A percentile compares a stretch with the other conserved stretches of the same genome.
Conservation (phyloP, 192 early-diverging fungal species). For the Martensiomyces pterosporus region DNA sequence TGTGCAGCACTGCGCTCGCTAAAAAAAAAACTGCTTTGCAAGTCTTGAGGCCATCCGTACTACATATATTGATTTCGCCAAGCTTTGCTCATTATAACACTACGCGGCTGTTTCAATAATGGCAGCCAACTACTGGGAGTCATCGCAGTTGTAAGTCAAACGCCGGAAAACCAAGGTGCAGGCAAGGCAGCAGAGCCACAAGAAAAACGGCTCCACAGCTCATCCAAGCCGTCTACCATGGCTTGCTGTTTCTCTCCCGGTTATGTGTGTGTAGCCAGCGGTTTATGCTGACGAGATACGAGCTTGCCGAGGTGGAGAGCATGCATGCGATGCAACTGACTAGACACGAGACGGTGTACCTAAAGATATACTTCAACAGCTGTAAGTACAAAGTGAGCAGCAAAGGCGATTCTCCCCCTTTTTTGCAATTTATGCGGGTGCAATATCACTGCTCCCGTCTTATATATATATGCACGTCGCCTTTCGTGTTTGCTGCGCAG, state of each 20-base stretch:
- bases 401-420: not conserved
- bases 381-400: constrained; percentile 20
- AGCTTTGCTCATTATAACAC: not conserved
- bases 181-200: not conserved
- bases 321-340: constrained; percentile 24
- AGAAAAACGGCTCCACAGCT: not conserved
- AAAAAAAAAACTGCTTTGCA: not conserved
- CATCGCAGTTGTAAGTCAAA: constrained; percentile 41
- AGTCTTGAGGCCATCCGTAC: no score
- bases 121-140: constrained; percentile 51
- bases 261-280: constrained; percentile 46
- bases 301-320: constrained; percentile 33
- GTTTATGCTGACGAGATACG: constrained; percentile 39
- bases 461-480: no score
- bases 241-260: not conserved
- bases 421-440: constrained; percentile 3
- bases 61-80: not conserved
- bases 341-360: constrained; percentile 14
- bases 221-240: not conserved
- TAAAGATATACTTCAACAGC: constrained; percentile 38
- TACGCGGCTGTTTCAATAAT: constrained; percentile 8
- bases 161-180: constrained; percentile 3
- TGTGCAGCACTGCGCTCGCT: not conserved
- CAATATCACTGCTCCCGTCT: not conserved
- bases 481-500: no score